phyloP scores from a whole-genome alignment of 2,329 filamentous ascomycete species.

The Tolypocladium album region DNA sequence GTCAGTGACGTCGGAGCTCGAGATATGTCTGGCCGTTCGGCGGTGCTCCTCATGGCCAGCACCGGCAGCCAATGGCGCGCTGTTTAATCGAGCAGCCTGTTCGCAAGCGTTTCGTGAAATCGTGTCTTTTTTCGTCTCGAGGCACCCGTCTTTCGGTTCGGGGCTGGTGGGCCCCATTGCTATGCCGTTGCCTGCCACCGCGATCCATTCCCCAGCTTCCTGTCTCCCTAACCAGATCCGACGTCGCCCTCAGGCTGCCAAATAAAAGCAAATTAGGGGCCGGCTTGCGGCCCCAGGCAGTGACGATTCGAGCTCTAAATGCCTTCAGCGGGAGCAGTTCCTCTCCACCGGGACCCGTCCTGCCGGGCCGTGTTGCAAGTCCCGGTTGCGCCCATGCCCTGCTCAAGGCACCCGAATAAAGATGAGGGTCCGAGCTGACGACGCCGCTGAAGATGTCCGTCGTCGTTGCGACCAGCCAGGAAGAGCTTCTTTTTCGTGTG shows the following conservation, averaged over 20 bases:
- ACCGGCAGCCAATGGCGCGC: conserved; percentile 10
- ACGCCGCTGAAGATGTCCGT: background rate
- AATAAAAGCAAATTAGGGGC: background rate
- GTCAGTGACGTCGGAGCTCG: background rate
- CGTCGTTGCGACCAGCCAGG: background rate
- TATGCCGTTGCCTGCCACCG: background rate
- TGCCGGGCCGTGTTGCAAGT: background rate
- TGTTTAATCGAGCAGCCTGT: conserved; percentile 18
- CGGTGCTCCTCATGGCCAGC: background rate
- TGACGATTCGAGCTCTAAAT: background rate
- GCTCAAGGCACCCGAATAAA: background rate
- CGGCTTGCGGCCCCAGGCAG: background rate
- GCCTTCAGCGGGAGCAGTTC: background rate
- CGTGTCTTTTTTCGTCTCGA: conserved; percentile 8
- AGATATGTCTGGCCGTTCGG: background rate
- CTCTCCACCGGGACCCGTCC: background rate
- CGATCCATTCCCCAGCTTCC: background rate
- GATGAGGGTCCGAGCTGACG: background rate
- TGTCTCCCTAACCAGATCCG: background rate
- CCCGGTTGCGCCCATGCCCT: background rate
- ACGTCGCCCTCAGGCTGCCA: background rate
- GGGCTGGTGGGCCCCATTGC: background rate
- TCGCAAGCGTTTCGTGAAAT: background rate
- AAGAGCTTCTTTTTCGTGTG: background rate
- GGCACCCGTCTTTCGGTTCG: conserved; percentile 15